Base-by-base conservation (phyloP, 2,329 filamentous ascomycete genomes). In the Penicillium sp. region DNA sequence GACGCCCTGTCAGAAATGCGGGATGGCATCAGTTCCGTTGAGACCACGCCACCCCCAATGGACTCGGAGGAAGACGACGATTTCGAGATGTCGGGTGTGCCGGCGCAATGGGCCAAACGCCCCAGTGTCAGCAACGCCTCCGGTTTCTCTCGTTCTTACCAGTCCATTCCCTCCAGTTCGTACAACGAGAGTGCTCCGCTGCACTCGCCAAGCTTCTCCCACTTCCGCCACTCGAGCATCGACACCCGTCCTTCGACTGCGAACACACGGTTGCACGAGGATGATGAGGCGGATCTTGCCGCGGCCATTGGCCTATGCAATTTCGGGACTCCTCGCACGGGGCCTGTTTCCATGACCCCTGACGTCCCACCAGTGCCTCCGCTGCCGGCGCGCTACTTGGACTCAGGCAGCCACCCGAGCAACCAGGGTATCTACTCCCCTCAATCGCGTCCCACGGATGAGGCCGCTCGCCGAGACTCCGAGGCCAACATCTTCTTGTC, bases 241-340 rank as follows among this genome's bases (percentile, higher is more conserved):
- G 89, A 93, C 66, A 84, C 84, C 59, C 87, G 91, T 33, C 91
- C 92, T 29, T 84, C 84, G 35, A 96, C 92, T 2, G 92, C 91
- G 6, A 91, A 92, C 38, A 86, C 85, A 65, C 90, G 88, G 71
- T 80, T 82, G 52, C 88, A 86, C 9, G 89, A 91, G 56, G 87
- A 93, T 68, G 91, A 95, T 63, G 93, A 96, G 70, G 89, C 87
- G 47, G 91, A 95, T 64, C 82, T 97, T 58, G 93, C 92, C 21
- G 93, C 93, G 15, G 93, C 93, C 3, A 91, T 97, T 50, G 91
- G 94, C 67, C 81, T 96, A 64, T 86, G 96, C 62, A 96, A 91
- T 75, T 94, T 96, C 73, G 88, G 88, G 64, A 97, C 92, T 48
- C 87, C 90, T 60, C 84, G 88, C 68, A 86, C 83, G 62, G 81